Evolutionary conservation across 2,329 filamentous ascomycete genomes (phyloP).

Genomic region (Cryphonectria radicalis): DNA sequence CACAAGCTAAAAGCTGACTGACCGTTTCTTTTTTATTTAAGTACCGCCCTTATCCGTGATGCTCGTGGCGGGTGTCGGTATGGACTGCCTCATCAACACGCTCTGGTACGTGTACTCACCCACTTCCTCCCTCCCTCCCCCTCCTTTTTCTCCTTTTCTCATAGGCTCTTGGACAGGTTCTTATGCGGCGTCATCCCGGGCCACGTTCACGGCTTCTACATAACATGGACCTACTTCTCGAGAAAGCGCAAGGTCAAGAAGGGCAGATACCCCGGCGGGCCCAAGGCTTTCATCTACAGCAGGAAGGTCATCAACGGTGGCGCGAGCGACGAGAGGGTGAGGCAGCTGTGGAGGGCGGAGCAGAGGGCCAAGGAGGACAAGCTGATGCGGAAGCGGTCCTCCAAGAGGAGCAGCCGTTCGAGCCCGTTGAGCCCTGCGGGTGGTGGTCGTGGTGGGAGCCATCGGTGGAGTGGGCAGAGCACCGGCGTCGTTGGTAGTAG

Average conservation of each 20-base stretch:
- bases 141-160: neutral
- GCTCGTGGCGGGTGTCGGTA: slow-evolving; percentile 53
- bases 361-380: slow-evolving; percentile 18
- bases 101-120: slow-evolving; percentile 28
- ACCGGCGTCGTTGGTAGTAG: neutral
- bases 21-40: neutral
- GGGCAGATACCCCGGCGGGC: slow-evolving; percentile 26
- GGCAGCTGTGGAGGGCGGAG: slow-evolving; percentile 23
- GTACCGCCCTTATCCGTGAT: slow-evolving; percentile 27
- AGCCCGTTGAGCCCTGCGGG: neutral
- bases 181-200: slow-evolving; percentile 29
- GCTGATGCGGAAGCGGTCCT: slow-evolving; percentile 9
- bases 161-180: slow-evolving; percentile 6
- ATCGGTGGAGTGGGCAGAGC: slow-evolving; percentile 1
- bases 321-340: slow-evolving; percentile 24
- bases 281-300: slow-evolving; percentile 26
- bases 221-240: slow-evolving; percentile 28
- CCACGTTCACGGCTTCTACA: slow-evolving; percentile 28
- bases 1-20: slow-evolving; percentile 1
- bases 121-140: too few relatives aligned
- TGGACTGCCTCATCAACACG: slow-evolving; percentile 57
- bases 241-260: slow-evolving; percentile 26
- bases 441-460: too few relatives aligned
- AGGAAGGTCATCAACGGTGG: slow-evolving; percentile 24
- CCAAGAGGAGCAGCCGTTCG: neutral